These are phyloP conservation scores for Cercospora canescens DNA, from an alignment of 2,329 filamentous ascomycete genomes.

Conservation along the genomic window DNA sequence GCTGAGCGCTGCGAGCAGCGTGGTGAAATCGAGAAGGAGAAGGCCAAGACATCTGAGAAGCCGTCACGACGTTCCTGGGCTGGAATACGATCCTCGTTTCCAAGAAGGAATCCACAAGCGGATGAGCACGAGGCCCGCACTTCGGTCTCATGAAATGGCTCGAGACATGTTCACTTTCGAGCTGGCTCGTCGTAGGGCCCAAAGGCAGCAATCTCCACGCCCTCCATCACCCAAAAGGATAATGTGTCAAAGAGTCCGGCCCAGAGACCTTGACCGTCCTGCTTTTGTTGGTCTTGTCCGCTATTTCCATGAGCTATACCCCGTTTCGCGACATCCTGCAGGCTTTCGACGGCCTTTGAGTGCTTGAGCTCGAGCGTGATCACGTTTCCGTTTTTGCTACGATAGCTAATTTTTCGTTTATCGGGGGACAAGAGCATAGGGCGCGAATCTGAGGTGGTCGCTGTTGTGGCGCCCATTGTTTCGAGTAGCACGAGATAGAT, in stretches of 20 bases:
- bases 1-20: conserved; percentile 21
- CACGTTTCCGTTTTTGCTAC: conserved; percentile 22
- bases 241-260: conserved; percentile 25
- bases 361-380: conserved; percentile 25
- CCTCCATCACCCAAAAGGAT: conserved; percentile 25
- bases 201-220: conserved; percentile 25
- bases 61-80: conserved; percentile 1
- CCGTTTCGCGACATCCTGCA: conserved; percentile 15
- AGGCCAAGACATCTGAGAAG: conserved; percentile 1
- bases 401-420: conserved; percentile 24
- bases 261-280: conserved; percentile 16
- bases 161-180: conserved; percentile 4
- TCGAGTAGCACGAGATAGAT: conserved; percentile 4
- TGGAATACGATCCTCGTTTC: conserved; percentile 2
- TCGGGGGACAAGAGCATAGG: conserved; percentile 22
- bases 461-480: conserved; percentile 19
- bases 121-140: not conserved
- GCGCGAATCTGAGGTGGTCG: conserved; percentile 8
- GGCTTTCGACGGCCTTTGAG: conserved; percentile 22
- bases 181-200: conserved; percentile 26
- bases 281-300: conserved; percentile 2
- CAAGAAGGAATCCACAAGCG: not conserved
- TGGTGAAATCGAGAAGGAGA: conserved; percentile 6
- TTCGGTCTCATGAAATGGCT: not conserved
- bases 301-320: conserved; percentile 5